Evolutionary conservation across 805 yeast genomes (phyloP).

Genomic region (Metschnikowia henanensis): DNA sequence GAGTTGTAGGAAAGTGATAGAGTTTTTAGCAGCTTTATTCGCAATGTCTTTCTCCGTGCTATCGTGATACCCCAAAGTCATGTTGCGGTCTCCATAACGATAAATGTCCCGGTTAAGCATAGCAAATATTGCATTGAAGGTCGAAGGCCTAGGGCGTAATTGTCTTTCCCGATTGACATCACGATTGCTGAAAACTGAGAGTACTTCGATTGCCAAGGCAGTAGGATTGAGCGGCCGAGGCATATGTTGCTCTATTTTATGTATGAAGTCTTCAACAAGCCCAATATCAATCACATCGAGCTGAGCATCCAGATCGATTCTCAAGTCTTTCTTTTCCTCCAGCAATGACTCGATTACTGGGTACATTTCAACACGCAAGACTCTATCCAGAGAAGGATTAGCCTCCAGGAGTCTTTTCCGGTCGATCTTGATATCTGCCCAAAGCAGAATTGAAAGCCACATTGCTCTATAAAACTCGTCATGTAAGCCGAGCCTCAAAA

Average conservation of each 20-base stretch:
- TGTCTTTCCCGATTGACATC: constrained; percentile 8
- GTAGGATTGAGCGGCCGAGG: constrained; percentile 20
- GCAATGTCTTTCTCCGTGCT: constrained; percentile 16
- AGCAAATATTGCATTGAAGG: constrained; percentile 31
- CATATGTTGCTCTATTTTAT: constrained; percentile 29
- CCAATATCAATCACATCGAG: constrained; percentile 26
- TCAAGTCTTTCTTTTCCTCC: not conserved
- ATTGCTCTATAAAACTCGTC: constrained; percentile 29
- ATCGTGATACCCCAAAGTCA: constrained; percentile 17
- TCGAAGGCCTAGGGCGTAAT: constrained; percentile 27
- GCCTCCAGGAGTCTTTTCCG: constrained; percentile 2
- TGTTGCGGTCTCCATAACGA: constrained; percentile 29
- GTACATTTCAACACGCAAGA: constrained; percentile 1
- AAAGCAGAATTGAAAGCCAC: constrained; percentile 34
- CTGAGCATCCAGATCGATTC: constrained; percentile 2
- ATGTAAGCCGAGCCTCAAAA: constrained; percentile 30
- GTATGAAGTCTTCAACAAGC: constrained; percentile 35
- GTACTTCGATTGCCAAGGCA: constrained; percentile 27
- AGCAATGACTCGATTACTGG: constrained; percentile 4
- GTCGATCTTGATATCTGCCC: constrained; percentile 30
- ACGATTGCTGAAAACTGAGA: constrained; percentile 24
- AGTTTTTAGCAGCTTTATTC: constrained; percentile 26
- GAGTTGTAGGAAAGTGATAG: constrained; percentile 27
- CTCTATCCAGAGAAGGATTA: constrained; percentile 1
- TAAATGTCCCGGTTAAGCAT: constrained; percentile 29